Percentiles rank a stretch among this genome's conserved stretches.
Evolutionary conservation across 352 stramenopile species (phyloP).

Genomic region (Globisporangium paddicum): DNA sequence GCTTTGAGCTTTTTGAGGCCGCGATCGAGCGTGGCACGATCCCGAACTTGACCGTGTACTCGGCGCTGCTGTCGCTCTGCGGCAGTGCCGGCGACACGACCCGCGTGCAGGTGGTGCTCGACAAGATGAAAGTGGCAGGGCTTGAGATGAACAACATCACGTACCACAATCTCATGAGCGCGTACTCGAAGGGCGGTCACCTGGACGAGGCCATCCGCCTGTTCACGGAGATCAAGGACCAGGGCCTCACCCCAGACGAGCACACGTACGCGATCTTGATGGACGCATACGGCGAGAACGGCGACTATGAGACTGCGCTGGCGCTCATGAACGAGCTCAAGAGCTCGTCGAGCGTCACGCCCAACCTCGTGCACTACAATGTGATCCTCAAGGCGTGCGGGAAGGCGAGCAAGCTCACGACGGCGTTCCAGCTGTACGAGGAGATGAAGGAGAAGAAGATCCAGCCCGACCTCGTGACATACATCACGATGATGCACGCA

Average conservation of each 20-base stretch:
- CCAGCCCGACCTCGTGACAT: conserved; percentile 65
- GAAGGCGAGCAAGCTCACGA: conserved; percentile 61
- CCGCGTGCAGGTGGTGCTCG: conserved; percentile 41
- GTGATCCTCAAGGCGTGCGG: conserved; percentile 71
- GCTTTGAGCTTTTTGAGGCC: conserved; percentile 55
- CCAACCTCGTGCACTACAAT: conserved; percentile 79
- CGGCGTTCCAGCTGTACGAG: conserved; percentile 79
- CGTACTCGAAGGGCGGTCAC: conserved; percentile 54
- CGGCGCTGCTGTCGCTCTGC: conserved; percentile 49
- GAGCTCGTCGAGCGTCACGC: conserved; percentile 16
- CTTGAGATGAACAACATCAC: conserved; percentile 66
- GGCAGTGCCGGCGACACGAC: conserved; percentile 38
- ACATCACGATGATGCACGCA: conserved; percentile 87
- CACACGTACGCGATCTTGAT: conserved; percentile 78
- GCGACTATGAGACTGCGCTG: conserved; percentile 50
- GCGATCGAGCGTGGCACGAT: conserved; percentile 54
- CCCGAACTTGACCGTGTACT: conserved; percentile 62
- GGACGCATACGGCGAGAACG: conserved; percentile 53
- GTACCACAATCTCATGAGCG: conserved; percentile 68
- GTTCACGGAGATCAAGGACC: conserved; percentile 52
- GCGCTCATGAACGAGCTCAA: conserved; percentile 56
- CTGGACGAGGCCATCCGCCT: conserved; percentile 44
- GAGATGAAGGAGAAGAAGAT: conserved; percentile 80
- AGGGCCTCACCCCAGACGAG: conserved; percentile 41
- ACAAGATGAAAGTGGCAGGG: conserved; percentile 47